Evolutionary conservation across 192 early-diverging fungal genomes (phyloP), one percentile per base, ranked within the genome.

Genomic region (Backusella tarrabulga): DNA sequence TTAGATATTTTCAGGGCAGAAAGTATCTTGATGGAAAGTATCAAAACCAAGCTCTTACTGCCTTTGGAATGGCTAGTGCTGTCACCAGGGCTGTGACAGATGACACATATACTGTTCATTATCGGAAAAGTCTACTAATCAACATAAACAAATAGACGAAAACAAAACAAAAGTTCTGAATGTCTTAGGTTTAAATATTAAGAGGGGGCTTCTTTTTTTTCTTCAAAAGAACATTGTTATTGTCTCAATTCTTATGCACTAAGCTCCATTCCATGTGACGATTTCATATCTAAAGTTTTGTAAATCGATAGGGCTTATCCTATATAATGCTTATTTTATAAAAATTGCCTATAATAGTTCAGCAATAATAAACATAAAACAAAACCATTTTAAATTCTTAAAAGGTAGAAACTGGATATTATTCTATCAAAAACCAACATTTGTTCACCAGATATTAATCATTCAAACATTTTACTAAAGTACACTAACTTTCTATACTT

Each of bases 131-230:
- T 29, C 26, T 63, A 63, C 12, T 29, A 23, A 63, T 29, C 9
- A 63, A 63, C 23, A 63, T 63, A 63, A 63, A 63, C 23, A 63
- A 63, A 63, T 29, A 63, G 26, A 63, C 21, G 56, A 63, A 63
- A 63, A 29, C 9, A 63, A 29, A 63, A 63, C 21, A 63, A 29
- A 63, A 29, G 23, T 63, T 63, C 56, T 63, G 56, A 63, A 4
- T 63, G 56, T 63, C 29, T 63, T 63, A 63, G 56, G 56, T 63
- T 63, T 63, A 63, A 14, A 63, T 63, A 63, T 63, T 23, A 29
- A 63, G 56, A 63, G 15, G 5, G 23, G 21, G 23, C 14, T 63
- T 26, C 54, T 26, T 63, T 63, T 63, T 63, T 29, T 63, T 29
- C 26, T 63, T 63, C 56, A 29, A 26, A n/a, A 63, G 56, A 63